Evolutionary conservation across 2,329 filamentous ascomycete species (phyloP), one percentile per base, ranked within the genome.

Genomic region (Colletotrichum siamense): DNA sequence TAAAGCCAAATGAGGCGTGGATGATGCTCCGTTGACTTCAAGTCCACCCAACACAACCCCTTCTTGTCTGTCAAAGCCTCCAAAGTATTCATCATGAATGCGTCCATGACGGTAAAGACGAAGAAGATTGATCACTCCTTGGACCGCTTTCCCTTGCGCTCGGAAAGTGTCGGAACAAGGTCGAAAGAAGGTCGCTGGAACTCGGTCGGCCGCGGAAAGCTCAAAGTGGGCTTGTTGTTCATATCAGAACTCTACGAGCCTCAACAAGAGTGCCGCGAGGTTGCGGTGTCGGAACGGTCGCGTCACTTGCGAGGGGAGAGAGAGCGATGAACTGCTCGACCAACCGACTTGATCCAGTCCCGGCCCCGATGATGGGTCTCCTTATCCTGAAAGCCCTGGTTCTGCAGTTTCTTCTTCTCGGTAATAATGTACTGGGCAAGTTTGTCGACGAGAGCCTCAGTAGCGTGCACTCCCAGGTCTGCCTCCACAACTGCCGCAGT

Each of bases 161-260:
- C 16, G 16, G 16, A 44, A 8, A 44, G 36, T 44, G 4, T 44
- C 36, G 8, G 16, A 44, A 18, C 36, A 44, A 44, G 16, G 36
- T 44, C 36, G 36, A 44, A 18, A 44, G 8, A 44, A 44, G 8
- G 36, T 44, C 16, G 16, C 36, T 44, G 36, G 16, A 1, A 49
- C 18, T 49, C 44, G 1, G 44, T 22, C 18, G 18, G 4, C 18
- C 44, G 18, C 0, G 44, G 18, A 2, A 7, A 22, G 18, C 5
- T n/a, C 18, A n/a, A 49, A 5, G 0, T 44, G 4, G 16, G 36
- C 36, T 49, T 0, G 34, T 49, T 49, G 44, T 22, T 1, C 44
- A 49, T 22, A 0, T 0, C 18, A 3, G 44, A 22, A 49, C 9
- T 13, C 0, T 0, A 49, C 2, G 44, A 49, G 1, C 44, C n/a